Conservation (phyloP, 495 filamentous ascomycete species). For the Tuber magnatum region DNA sequence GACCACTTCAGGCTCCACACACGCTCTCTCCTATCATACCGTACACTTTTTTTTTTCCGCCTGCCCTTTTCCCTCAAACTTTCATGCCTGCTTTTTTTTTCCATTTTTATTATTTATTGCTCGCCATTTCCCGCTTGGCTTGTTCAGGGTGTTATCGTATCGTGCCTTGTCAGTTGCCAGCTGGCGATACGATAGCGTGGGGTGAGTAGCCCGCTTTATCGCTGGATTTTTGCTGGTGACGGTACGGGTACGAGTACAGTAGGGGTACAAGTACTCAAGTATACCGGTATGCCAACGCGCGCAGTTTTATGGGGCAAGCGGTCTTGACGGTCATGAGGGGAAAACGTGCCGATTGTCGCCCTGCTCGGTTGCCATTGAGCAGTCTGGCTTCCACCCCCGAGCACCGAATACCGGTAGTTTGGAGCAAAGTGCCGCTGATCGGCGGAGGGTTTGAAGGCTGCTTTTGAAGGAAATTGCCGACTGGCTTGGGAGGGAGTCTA, state of each 20-base stretch:
- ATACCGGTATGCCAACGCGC: not conserved
- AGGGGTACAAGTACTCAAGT: not conserved
- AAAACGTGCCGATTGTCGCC: not conserved
- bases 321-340: not conserved
- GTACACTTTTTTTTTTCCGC: not conserved
- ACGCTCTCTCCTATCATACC: not conserved
- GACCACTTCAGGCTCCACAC: not conserved
- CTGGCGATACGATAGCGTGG: not conserved
- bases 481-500: not conserved
- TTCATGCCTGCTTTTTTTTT: not conserved
- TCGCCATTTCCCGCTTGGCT: not conserved
- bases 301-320: not conserved
- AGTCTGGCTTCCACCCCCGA: not conserved
- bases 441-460: not conserved
- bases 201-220: not conserved
- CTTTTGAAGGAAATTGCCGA: not conserved
- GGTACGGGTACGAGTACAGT: not conserved
- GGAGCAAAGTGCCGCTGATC: not conserved
- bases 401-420: not conserved
- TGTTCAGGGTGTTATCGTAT: not conserved
- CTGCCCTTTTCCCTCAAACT: not conserved
- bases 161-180: not conserved
- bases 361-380: not conserved
- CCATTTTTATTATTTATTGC: not conserved
- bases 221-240: not conserved